Evolutionary conservation across 2,329 filamentous ascomycete genomes (phyloP).

Genomic region (Sarocladium strictum): DNA sequence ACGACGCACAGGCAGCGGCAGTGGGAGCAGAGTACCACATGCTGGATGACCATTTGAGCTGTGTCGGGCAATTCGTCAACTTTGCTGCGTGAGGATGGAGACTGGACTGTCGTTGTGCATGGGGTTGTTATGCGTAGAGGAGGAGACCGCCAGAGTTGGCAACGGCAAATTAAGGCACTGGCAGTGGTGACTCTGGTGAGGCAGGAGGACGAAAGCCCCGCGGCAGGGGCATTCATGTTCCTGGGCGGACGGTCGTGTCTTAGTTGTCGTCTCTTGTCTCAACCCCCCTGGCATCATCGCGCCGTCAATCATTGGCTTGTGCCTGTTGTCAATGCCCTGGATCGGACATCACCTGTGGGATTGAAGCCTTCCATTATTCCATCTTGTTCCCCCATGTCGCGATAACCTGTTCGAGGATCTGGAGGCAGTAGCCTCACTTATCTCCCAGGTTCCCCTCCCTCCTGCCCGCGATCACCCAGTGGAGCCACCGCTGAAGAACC

Average conservation of each 20-base stretch:
- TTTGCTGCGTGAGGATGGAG: background rate
- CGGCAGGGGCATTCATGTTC: background rate
- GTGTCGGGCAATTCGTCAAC: background rate
- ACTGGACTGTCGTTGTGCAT: background rate
- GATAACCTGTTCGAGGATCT: background rate
- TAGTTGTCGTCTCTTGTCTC: background rate
- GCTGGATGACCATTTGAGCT: background rate
- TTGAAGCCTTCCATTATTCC: background rate
- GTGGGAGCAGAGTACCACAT: too few species aligned
- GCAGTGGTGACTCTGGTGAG: too few species aligned
- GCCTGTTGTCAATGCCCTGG: background rate
- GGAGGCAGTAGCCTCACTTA: background rate
- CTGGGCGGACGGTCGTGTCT: background rate
- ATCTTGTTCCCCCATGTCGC: background rate
- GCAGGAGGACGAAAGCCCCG: too few species aligned
- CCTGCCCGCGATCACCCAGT: background rate
- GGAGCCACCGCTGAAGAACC: slow-evolving; percentile 1
- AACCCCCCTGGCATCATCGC: background rate
- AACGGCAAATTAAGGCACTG: too few species aligned
- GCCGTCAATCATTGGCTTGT: background rate
- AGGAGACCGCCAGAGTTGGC: background rate
- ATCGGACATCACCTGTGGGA: background rate
- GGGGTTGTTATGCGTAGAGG: background rate
- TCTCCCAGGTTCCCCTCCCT: background rate
- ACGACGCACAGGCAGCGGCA: background rate